These are phyloP conservation scores for Tieghemostelium lacteum DNA, from an alignment of 78 protist genomes.

Conservation along the genomic window DNA sequence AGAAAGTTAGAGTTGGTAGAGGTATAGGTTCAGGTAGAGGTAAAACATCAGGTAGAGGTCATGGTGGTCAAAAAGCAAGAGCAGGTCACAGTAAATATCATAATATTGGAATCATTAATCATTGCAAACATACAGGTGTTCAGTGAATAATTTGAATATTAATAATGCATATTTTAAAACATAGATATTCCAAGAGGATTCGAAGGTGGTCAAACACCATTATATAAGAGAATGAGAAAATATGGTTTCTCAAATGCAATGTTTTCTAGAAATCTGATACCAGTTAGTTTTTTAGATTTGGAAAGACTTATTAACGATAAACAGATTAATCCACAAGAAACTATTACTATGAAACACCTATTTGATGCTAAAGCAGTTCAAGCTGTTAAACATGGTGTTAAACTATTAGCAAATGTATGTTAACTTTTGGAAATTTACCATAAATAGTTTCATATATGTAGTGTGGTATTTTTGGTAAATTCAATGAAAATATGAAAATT, in stretches of 20 bases:
- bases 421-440: neutral
- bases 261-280: constrained; percentile 22
- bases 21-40: constrained; percentile 90
- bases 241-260: constrained; percentile 78
- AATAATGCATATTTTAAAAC: too few relatives aligned
- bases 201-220: constrained; percentile 93
- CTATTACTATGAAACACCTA: constrained; percentile 81
- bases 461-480: too few relatives aligned
- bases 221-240: constrained; percentile 83
- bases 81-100: constrained; percentile 75
- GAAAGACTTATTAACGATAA: constrained; percentile 51
- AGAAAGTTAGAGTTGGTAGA: constrained; percentile 84
- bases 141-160: neutral
- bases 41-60: constrained; percentile 87
- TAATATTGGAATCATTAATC: neutral
- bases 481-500: too few relatives aligned
- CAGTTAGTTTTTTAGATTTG: constrained; percentile 54
- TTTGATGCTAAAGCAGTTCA: constrained; percentile 22
- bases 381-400: constrained; percentile 68
- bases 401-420: constrained; percentile 71
- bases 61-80: constrained; percentile 89
- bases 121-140: neutral
- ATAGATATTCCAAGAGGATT: constrained; percentile 79
- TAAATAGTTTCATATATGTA: too few relatives aligned
- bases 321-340: constrained; percentile 19